Conservation (phyloP, 129 eudicot species). For the Tagetes patula region DNA sequence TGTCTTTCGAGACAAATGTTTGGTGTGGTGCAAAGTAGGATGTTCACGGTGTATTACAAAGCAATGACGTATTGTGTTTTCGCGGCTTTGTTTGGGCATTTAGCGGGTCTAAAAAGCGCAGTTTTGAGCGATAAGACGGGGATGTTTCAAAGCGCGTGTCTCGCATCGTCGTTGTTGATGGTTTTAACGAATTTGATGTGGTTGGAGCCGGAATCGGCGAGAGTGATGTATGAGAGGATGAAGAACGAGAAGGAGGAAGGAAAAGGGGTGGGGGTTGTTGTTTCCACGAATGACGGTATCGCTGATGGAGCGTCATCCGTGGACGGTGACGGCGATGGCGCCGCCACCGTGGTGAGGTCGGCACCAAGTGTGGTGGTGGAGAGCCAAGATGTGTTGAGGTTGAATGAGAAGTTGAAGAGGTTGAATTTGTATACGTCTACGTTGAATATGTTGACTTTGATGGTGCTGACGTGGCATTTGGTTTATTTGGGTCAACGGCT, state of each 20-base stretch:
- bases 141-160: conserved; percentile 48
- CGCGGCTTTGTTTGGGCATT: conserved; percentile 57
- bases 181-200: conserved; percentile 49
- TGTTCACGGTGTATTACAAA: conserved; percentile 68
- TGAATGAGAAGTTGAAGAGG: conserved; percentile 46
- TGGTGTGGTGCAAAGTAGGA: conserved; percentile 72
- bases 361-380: conserved; percentile 1
- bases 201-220: conserved; percentile 77
- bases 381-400: conserved; percentile 24
- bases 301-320: background rate
- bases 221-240: conserved; percentile 61
- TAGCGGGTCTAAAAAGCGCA: conserved; percentile 29
- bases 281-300: background rate
- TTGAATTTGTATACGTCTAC: conserved; percentile 59
- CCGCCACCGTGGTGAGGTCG: conserved; percentile 12
- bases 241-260: conserved; percentile 79
- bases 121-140: conserved; percentile 20
- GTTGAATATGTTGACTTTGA: conserved; percentile 51
- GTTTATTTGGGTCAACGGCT: conserved; percentile 54
- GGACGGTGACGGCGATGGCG: background rate
- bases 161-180: conserved; percentile 43
- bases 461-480: conserved; percentile 68
- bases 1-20: conserved; percentile 62
- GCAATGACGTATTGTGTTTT: conserved; percentile 58
- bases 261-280: conserved; percentile 29